A percentile compares a stretch with the other conserved stretches of the same genome.
phyloP scores from a whole-genome alignment of 768 basidiomycete genomes.

The Tylopilus subfusipes region DNA sequence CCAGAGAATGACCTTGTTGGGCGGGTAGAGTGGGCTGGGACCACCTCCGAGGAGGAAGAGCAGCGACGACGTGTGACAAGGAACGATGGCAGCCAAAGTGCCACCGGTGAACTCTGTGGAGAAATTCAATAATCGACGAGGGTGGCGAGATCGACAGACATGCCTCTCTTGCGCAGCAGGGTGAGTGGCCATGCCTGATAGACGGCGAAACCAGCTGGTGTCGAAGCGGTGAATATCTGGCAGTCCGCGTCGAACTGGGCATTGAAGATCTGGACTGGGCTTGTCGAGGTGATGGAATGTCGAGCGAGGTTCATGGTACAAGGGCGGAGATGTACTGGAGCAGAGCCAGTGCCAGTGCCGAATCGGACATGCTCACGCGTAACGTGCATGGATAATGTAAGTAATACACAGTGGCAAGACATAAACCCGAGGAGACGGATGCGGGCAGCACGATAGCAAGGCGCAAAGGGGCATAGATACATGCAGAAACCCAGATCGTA shows the following conservation, averaged over 20 bases:
- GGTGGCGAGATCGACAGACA: slow-evolving; percentile 7
- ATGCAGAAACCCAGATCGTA: slow-evolving; percentile 12
- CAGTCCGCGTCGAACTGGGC: slow-evolving; percentile 78
- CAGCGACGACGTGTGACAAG: slow-evolving; percentile 77
- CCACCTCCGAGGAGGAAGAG: slow-evolving; percentile 87
- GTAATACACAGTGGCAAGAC: slow-evolving; percentile 26
- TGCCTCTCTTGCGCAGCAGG: slow-evolving; percentile 81
- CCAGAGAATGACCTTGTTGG: slow-evolving; percentile 91
- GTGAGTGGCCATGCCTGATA: slow-evolving; percentile 74
- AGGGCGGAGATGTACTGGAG: slow-evolving; percentile 2
- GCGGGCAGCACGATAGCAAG: slow-evolving; percentile 16
- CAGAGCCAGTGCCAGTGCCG: slow-evolving; percentile 14
- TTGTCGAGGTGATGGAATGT: slow-evolving; percentile 75
- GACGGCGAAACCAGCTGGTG: slow-evolving; percentile 78
- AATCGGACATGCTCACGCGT: not conserved
- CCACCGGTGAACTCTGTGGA: slow-evolving; percentile 70
- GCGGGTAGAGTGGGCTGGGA: slow-evolving; percentile 82
- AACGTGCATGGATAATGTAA: slow-evolving; percentile 10
- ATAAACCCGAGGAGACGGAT: slow-evolving; percentile 12
- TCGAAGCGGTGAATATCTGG: slow-evolving; percentile 75
- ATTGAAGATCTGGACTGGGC: slow-evolving; percentile 72
- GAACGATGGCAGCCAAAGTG: slow-evolving; percentile 72
- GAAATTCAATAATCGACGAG: slow-evolving; percentile 16
- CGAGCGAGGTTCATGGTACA: slow-evolving; percentile 79
- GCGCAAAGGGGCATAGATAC: slow-evolving; percentile 24